Base-by-base conservation (phyloP, 2,329 filamentous ascomycete species). In the Fusarium sp. region DNA sequence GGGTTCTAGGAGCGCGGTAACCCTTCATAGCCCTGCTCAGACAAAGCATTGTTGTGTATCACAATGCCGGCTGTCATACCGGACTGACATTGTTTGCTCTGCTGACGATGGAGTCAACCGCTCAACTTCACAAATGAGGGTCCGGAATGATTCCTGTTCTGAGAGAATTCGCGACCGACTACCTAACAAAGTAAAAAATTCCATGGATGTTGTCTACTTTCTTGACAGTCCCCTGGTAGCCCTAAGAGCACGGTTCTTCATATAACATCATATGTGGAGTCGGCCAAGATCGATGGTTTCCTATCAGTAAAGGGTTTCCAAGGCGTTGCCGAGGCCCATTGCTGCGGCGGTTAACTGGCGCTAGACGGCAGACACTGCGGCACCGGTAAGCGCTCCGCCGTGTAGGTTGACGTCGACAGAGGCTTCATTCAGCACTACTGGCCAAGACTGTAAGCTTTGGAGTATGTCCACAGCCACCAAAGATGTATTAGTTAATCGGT, bases 31-130 rank as follows among this genome's bases (percentile, higher is more conserved):
- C 26, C 28, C 28, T 64, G 64, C 59, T 49, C 59, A 63, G 55
- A 66, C 53, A 68, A 60, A 58, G 64, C 59, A 55, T 57, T 61
- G 56, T 51, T 52, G 53, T 64, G 68, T 68, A 64, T 70, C 67
- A 71, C 54, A 64, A 52, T 51, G 28, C 29, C 45, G 32, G 41
- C 50, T 34, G 47, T 36, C 42, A 42, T 26, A 54, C 44, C 54
- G 56, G 53, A 42, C 54, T 54, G 29, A 49, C 41, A 9, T 41
- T 29, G 35, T 41, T 54, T 46, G 43, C 55, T 59, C 50, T 35
- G 40, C 48, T 42, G 34, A 46, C 40, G 42, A 42, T 35, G 29
- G 49, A 51, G 47, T 45, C 44, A 53, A 46, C 42, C 45, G 50
- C 35, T 34, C 34, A 57, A 36, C 36, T 36, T 40, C 40, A 55